These are phyloP conservation scores for Truncatella angustata DNA, from an alignment of 2,329 filamentous ascomycete species.

Conservation along the genomic window DNA sequence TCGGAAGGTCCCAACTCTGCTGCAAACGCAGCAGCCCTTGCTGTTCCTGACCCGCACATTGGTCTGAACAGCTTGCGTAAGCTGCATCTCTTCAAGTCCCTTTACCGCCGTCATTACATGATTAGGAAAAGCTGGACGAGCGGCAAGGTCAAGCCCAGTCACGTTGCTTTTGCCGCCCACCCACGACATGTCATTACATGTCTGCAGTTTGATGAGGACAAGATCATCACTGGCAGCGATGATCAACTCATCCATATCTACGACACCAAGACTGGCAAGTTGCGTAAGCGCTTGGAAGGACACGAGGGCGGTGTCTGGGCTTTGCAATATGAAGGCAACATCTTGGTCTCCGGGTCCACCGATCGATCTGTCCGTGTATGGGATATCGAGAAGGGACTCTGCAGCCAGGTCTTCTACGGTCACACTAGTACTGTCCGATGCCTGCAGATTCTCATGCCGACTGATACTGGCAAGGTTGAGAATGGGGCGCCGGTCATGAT, in stretches of 20 bases:
- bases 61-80: constrained; percentile 76
- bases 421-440: constrained; percentile 97
- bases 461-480: constrained; percentile 67
- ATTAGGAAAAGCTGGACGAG: constrained; percentile 92
- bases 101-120: constrained; percentile 89
- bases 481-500: constrained; percentile 80
- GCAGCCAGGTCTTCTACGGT: constrained; percentile 94
- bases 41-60: constrained; percentile 77
- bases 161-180: constrained; percentile 95
- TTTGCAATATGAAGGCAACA: constrained; percentile 92
- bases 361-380: constrained; percentile 98
- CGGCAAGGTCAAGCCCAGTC: constrained; percentile 77
- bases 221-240: constrained; percentile 95
- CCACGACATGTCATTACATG: constrained; percentile 96
- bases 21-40: constrained; percentile 78
- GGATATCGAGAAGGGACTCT: constrained; percentile 92
- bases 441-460: constrained; percentile 88
- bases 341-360: constrained; percentile 91
- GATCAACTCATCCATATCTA: constrained; percentile 98
- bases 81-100: constrained; percentile 91
- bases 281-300: constrained; percentile 80
- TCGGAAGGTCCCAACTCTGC: constrained; percentile 84
- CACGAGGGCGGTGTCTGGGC: constrained; percentile 99
- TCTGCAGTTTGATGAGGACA: constrained; percentile 95
- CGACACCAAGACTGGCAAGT: constrained; percentile 88